Base-by-base conservation (phyloP, 768 basidiomycete species). In the Crassisporium funariophilum region DNA sequence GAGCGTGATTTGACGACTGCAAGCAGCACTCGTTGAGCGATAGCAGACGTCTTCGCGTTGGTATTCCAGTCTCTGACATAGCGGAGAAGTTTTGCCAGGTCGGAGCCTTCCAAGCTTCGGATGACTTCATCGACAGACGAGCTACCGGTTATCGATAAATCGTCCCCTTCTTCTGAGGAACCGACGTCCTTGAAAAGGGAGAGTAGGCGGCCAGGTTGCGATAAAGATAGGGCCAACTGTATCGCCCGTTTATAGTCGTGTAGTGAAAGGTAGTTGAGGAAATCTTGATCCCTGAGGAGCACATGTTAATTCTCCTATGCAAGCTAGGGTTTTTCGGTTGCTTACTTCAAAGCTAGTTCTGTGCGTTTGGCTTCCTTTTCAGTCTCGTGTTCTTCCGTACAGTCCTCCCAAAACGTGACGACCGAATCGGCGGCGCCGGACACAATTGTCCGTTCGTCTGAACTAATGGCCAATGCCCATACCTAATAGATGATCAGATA, bases 401-500 rank as follows among this genome's bases (percentile, higher is more conserved):
- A 91, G 65, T 98, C 95, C 67, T 91, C 77, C 97, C 97, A 98
- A 62, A 99, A 88, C 3, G 92, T 98, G 48, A 97, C 82, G 7
- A 97, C 79, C 10, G 95, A 98, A 66, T 99, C 97, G 7, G 97
- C 97, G 5, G 92, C 94, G 11, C 91, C 97, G 16, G 95, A 95
- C 16, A 98, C 84, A 57, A 98, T 84, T 0, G 81, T 90, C 36
- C 74, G 75, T 60, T 93, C 93, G 60, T 98, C 91, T 6, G 72
- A 62, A 58, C 84, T 88, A 36, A 97, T 71, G 7, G 92, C 83
- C 10, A 98, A 76, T 1, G 95, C 94, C 97, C 97, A 99, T n/a
- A 99, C 84, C 95, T 98, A 55, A 16, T 12, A n/a, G 24, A 12
- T n/a, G 17, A 35, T 36, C 39, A 31, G 15, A 34, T 35, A 31